Base-by-base conservation (phyloP, 2,329 filamentous ascomycete species). In the Ramularia endophylla region DNA sequence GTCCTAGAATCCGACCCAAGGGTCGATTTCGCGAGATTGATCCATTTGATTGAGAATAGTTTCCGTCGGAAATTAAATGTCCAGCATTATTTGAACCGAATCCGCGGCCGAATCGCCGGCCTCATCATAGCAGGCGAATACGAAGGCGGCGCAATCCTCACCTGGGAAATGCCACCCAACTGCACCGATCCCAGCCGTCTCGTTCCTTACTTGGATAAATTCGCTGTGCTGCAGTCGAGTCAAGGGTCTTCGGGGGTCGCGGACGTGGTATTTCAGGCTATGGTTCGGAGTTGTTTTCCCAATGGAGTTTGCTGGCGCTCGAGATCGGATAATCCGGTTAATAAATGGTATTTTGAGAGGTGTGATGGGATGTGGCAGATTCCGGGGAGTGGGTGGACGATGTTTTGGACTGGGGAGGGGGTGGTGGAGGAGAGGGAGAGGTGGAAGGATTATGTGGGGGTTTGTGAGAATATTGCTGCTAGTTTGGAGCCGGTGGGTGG, bases 321-420 rank as follows among this genome's bases (percentile, higher is more conserved):
- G 60, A 74, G 92, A 38, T 84, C 83, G 58, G 80, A 89, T 60
- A 97, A 98, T 59, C 90, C 89, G 0, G 92, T 98, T 4, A 98
- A 98, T 61, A 95, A 95, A 62, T 98, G 92, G 92, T 98, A 98
- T 63, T 95, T 97, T 66, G 92, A 98, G 66, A 75, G 92, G 35
- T 87, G 86, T 2, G 70, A 77, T 35, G 92, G 92, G 0, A 89
- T 82, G 2, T 85, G 82, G 74, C 92, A 94, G 66, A 67, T 98
- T 27, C 73, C 76, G 1, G 80, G 77, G n/a, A 85, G 78, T 33
- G 83, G 89, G 53, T 98, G 92, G 92, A 87, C 88, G 3, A 95
- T 97, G 88, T 98, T 98, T 59, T 98, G 92, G 89, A 98, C 92
- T 2, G 73, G 77, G 0, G 77, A 78, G 34, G 71, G 82, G 41